Evolutionary conservation across 352 stramenopile species (phyloP).

Genomic region (Globisporangium iwayamae): DNA sequence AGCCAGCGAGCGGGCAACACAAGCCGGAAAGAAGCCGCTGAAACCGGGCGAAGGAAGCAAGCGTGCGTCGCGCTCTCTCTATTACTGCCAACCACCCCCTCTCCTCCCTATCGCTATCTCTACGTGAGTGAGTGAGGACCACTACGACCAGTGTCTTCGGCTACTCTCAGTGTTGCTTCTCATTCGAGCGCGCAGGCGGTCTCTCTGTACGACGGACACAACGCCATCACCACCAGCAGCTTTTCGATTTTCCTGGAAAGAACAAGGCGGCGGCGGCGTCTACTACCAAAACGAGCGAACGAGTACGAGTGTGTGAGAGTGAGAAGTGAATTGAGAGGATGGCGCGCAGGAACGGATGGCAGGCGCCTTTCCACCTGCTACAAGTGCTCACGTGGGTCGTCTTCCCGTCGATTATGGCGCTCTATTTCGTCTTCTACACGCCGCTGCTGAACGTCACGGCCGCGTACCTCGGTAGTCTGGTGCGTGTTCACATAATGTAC

Average conservation of each 20-base stretch:
- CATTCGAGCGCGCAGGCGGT: not conserved
- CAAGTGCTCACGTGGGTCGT: constrained; percentile 82
- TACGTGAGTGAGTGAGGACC: not conserved
- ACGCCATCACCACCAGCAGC: not conserved
- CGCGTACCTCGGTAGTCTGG: constrained; percentile 46
- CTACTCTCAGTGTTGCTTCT: not conserved
- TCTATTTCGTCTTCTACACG: constrained; percentile 84
- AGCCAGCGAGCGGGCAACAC: not conserved
- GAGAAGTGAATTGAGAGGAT: constrained; percentile 7
- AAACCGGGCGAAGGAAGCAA: not conserved
- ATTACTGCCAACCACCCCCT: not conserved
- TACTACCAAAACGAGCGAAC: not conserved
- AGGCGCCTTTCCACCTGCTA: constrained; percentile 77
- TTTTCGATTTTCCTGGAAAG: constrained; percentile 2
- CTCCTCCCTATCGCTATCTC: not conserved
- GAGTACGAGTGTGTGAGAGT: not conserved
- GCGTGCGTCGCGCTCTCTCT: not conserved
- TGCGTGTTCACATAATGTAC: constrained; percentile 13
- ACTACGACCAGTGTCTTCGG: not conserved
- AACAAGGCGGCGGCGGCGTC: not conserved
- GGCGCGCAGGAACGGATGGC: constrained; percentile 79
- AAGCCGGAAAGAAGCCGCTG: constrained; percentile 5
- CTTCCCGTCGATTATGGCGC: constrained; percentile 71
- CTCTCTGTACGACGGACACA: not conserved
- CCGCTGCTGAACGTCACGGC: constrained; percentile 50